Conservation (phyloP, 1,284 basidiomycete genomes). For the Cryptococcus deneoformans region DNA sequence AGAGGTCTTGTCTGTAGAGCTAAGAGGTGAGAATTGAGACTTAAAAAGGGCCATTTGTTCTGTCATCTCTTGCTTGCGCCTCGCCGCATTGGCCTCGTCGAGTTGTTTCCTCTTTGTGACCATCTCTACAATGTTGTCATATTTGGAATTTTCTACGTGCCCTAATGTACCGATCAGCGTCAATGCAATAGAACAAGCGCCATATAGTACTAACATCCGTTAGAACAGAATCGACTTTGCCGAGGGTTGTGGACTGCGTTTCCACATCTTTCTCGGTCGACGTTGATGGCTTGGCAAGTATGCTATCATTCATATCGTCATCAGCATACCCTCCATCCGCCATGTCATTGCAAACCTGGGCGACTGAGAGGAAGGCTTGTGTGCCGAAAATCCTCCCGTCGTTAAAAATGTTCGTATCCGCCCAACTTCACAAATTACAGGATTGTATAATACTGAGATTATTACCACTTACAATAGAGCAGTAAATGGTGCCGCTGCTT, state of each 20-base stretch:
- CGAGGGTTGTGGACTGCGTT: conserved; percentile 13
- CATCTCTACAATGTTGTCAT: not conserved
- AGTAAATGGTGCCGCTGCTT: conserved; percentile 10
- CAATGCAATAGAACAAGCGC: not conserved
- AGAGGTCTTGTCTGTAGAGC: not conserved
- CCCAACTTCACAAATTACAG: not conserved
- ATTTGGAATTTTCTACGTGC: not conserved
- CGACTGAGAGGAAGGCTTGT: not conserved
- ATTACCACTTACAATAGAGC: conserved; percentile 10
- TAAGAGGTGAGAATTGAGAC: not conserved
- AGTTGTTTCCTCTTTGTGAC: not conserved
- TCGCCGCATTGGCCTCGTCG: not conserved
- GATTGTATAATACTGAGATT: no score
- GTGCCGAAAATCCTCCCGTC: conserved; percentile 2
- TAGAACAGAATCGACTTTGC: conserved; percentile 10
- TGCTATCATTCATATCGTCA: conserved; percentile 2
- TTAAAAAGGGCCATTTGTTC: conserved; percentile 1
- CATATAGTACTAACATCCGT: conserved; percentile 19
- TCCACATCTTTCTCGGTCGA: conserved; percentile 18
- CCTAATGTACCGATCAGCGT: not conserved
- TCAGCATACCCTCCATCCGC: not conserved
- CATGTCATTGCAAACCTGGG: not conserved
- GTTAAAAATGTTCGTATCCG: not conserved
- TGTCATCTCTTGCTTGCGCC: not conserved
- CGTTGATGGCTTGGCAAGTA: conserved; percentile 17